These are phyloP conservation scores for Orbilia javanica DNA, from an alignment of 2,329 filamentous ascomycete genomes.

Conservation along the genomic window DNA sequence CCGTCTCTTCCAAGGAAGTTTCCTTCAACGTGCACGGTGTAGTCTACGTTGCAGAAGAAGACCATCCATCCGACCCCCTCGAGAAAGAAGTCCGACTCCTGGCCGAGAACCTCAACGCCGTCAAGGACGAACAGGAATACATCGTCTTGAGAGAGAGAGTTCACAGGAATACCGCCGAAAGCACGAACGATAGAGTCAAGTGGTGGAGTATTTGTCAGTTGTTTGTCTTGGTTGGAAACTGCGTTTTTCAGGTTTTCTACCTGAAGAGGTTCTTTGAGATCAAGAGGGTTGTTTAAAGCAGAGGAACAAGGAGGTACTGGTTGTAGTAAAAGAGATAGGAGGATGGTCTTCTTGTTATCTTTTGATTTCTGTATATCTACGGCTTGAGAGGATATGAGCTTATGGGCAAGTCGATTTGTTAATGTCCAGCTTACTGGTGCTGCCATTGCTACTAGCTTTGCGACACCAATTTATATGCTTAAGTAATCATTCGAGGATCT, in stretches of 20 bases:
- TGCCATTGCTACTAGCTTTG: neutral
- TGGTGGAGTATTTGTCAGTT: constrained; percentile 99
- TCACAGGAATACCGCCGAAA: constrained; percentile 98
- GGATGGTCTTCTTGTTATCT: neutral
- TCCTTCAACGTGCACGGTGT: constrained; percentile 99
- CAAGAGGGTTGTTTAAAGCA: constrained; percentile 74
- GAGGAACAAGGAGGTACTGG: neutral
- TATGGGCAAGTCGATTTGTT: neutral
- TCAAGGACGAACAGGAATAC: constrained; percentile 98
- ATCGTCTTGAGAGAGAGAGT: constrained; percentile 95
- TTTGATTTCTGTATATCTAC: constrained; percentile 16
- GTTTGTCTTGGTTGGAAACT: constrained; percentile 86
- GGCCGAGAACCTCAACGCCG: constrained; percentile 85
- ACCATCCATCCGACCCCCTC: constrained; percentile 85
- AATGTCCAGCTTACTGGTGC: neutral
- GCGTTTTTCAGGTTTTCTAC: constrained; percentile 99
- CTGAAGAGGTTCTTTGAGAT: constrained; percentile 97
- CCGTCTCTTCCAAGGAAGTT: constrained; percentile 94
- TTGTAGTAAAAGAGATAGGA: neutral
- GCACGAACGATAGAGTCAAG: constrained; percentile 96
- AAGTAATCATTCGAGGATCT: neutral
- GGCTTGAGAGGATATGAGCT: neutral
- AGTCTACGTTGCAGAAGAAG: constrained; percentile 92
- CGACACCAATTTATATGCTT: constrained; percentile 6
- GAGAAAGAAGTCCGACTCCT: constrained; percentile 89